Conservation (phyloP, 768 basidiomycete species). For the Suillus brevipes region DNA sequence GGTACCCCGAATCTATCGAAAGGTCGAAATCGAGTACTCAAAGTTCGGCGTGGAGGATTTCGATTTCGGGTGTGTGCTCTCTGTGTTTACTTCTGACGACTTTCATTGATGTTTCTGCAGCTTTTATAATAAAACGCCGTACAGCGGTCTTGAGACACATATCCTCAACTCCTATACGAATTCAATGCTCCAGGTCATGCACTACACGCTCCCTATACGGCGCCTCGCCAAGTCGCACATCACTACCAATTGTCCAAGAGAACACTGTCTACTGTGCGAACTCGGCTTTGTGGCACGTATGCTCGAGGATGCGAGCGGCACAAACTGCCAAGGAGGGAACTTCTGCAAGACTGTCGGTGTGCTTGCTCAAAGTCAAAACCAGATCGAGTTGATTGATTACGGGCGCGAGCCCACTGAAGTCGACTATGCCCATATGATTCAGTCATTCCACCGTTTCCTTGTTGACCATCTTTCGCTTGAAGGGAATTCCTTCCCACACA, state of each 20-base stretch:
- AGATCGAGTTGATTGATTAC: slow-evolving; percentile 88
- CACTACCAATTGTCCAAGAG: slow-evolving; percentile 80
- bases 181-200: slow-evolving; percentile 83
- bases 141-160: slow-evolving; percentile 93
- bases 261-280: slow-evolving; percentile 94
- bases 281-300: slow-evolving; percentile 92
- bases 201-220: slow-evolving; percentile 78
- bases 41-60: slow-evolving; percentile 99
- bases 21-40: slow-evolving; percentile 97
- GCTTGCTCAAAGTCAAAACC: slow-evolving; percentile 84
- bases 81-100: not conserved
- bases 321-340: slow-evolving; percentile 95
- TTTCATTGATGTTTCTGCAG: slow-evolving; percentile 38
- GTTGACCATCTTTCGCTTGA: slow-evolving; percentile 81
- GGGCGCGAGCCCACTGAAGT: slow-evolving; percentile 72
- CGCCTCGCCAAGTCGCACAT: slow-evolving; percentile 89
- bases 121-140: slow-evolving; percentile 90
- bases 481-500: slow-evolving; percentile 62
- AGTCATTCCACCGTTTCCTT: slow-evolving; percentile 92
- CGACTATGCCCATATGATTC: slow-evolving; percentile 87
- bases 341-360: slow-evolving; percentile 94
- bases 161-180: slow-evolving; percentile 98
- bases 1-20: slow-evolving; percentile 81
- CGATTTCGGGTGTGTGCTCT: slow-evolving; percentile 78
- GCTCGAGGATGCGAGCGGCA: slow-evolving; percentile 93